Conservation (phyloP, 768 basidiomycete species). For the Boletus subcaerulescens region DNA sequence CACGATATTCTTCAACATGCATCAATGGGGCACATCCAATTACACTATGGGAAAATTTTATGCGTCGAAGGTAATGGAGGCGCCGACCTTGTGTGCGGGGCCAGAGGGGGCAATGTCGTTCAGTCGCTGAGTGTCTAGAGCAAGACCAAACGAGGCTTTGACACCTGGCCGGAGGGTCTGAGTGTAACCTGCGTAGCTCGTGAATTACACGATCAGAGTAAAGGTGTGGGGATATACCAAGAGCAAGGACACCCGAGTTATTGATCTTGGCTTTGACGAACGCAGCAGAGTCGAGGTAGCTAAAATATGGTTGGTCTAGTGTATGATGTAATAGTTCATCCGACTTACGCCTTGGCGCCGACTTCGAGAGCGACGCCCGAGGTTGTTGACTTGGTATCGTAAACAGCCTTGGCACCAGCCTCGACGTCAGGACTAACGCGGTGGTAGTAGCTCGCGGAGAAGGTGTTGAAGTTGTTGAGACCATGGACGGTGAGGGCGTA, state of each 20-base stretch:
- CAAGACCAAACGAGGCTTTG: constrained; percentile 89
- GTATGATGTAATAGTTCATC: background rate
- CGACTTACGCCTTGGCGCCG: constrained; percentile 86
- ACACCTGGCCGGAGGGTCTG: constrained; percentile 93
- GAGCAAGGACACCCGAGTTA: constrained; percentile 86
- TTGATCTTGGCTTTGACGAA: constrained; percentile 99
- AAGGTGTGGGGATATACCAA: constrained; percentile 47
- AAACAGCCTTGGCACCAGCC: constrained; percentile 94
- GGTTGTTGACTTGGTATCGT: constrained; percentile 88
- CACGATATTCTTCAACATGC: background rate
- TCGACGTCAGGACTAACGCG: constrained; percentile 88
- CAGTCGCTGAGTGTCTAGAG: constrained; percentile 90
- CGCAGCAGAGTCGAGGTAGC: constrained; percentile 81
- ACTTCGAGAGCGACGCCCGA: constrained; percentile 90
- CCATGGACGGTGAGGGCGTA: constrained; percentile 94
- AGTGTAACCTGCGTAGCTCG: constrained; percentile 63
- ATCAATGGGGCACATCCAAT: constrained; percentile 16
- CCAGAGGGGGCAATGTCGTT: constrained; percentile 66
- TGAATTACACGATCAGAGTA: constrained; percentile 6
- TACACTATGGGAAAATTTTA: constrained; percentile 36
- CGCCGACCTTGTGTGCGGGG: constrained; percentile 82
- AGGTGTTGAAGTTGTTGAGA: constrained; percentile 90
- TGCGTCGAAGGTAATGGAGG: constrained; percentile 71
- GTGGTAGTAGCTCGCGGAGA: constrained; percentile 98
- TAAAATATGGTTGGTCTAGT: constrained; percentile 23